These are phyloP conservation scores for Blepharisma undulans DNA, from an alignment of 169 alveolate species.

Conservation along the genomic window DNA sequence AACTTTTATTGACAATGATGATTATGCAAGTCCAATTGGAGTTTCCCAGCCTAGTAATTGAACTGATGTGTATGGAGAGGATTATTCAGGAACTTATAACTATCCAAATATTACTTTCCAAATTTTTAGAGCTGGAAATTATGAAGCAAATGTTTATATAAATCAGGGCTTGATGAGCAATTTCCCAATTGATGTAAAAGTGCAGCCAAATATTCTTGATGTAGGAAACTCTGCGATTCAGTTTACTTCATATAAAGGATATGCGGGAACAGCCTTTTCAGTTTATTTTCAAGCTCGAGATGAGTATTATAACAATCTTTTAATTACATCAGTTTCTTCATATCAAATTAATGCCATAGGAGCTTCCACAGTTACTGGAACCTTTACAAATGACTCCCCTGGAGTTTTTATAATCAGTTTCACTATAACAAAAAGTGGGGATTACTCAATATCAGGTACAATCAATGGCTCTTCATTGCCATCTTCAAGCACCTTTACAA, in stretches of 20 bases:
- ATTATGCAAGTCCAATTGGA: constrained; percentile 52
- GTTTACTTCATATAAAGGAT: background rate
- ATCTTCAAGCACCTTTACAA: background rate
- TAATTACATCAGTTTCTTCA: background rate
- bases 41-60: constrained; percentile 53
- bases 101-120: constrained; percentile 1
- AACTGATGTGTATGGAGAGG: background rate
- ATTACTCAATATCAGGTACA: constrained; percentile 30
- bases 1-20: constrained; percentile 31
- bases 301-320: constrained; percentile 59
- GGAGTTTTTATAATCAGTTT: constrained; percentile 52
- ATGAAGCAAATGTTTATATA: constrained; percentile 50
- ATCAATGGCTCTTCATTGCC: constrained; percentile 52
- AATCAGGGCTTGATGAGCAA: constrained; percentile 41
- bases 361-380: constrained; percentile 38
- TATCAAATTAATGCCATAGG: background rate
- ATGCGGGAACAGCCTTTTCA: constrained; percentile 41
- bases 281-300: constrained; percentile 70
- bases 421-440: constrained; percentile 54
- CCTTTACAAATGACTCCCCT: constrained; percentile 34
- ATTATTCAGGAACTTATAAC: background rate
- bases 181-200: constrained; percentile 43
- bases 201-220: constrained; percentile 51
- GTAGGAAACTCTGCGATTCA: constrained; percentile 52
- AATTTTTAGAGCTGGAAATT: constrained; percentile 60